Conservation (phyloP, 2,329 filamentous ascomycete genomes). For the Fonsecaea pedrosoi region DNA sequence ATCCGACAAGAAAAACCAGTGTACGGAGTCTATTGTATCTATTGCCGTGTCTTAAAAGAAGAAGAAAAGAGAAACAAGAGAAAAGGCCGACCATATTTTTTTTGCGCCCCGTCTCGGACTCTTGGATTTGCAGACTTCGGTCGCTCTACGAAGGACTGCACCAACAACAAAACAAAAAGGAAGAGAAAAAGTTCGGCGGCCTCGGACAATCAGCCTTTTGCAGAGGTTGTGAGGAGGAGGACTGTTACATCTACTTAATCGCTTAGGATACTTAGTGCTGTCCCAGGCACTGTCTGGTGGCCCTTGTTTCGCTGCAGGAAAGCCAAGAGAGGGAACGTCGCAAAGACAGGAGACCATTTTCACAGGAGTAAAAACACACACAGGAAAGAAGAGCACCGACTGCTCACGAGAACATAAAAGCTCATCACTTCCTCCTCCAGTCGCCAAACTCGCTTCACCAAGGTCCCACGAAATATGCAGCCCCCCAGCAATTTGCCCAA, state of each 20-base stretch:
- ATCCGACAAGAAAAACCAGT: slow-evolving; percentile 24
- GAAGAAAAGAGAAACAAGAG: slow-evolving; percentile 17
- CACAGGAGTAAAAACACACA: neutral
- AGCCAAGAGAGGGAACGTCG: neutral
- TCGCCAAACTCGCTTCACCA: neutral
- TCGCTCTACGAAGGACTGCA: no score
- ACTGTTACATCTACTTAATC: neutral
- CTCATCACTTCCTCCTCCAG: neutral
- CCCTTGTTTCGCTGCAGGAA: neutral
- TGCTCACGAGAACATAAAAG: slow-evolving; percentile 5
- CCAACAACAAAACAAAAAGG: neutral
- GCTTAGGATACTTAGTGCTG: neutral
- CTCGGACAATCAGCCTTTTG: neutral
- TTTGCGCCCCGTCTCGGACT: no score
- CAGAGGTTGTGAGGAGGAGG: neutral
- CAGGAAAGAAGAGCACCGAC: neutral
- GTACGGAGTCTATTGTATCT: slow-evolving; percentile 2
- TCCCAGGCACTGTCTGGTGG: neutral
- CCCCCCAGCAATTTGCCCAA: slow-evolving; percentile 25
- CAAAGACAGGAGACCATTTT: neutral
- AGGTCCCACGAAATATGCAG: slow-evolving; percentile 20
- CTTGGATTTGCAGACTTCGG: no score
- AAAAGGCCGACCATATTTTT: no score
- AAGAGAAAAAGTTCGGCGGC: slow-evolving; percentile 3
- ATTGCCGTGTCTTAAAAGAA: slow-evolving; percentile 1